These are phyloP conservation scores for Lippia alba DNA, from an alignment of 305 asterid genomes.

Conservation along the genomic window DNA sequence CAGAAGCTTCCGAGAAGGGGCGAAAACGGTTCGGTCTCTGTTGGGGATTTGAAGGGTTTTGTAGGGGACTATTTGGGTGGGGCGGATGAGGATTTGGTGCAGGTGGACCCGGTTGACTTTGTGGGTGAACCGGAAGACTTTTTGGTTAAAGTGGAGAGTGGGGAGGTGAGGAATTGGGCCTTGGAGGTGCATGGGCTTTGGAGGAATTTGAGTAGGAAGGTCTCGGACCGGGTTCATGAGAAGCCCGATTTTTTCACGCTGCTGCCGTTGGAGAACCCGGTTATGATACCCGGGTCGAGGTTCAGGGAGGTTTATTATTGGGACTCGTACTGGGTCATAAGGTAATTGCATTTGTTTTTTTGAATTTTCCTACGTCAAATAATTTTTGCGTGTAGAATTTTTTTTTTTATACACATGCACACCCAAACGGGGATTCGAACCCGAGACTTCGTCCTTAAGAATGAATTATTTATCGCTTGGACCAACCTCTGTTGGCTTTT, in stretches of 20 bases:
- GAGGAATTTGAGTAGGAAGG: conserved; percentile 82
- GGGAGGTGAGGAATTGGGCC: conserved; percentile 72
- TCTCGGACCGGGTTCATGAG: conserved; percentile 56
- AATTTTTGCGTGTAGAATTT: no score
- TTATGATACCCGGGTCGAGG: conserved; percentile 89
- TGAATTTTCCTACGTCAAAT: neutral
- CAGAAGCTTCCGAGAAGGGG: conserved; percentile 36
- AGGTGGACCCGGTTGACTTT: conserved; percentile 62
- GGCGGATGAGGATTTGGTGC: conserved; percentile 59
- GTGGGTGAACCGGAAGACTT: conserved; percentile 62
- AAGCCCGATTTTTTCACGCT: conserved; percentile 64
- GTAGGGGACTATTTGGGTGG: conserved; percentile 45
- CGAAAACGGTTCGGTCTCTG: conserved; percentile 51
- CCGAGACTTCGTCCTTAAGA: no score
- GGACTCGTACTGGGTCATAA: conserved; percentile 94
- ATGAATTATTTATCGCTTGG: no score
- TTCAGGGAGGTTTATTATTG: conserved; percentile 92
- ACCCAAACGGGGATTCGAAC: no score
- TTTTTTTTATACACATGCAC: no score
- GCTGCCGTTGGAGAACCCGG: conserved; percentile 73
- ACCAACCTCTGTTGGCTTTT: no score
- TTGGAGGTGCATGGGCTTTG: conserved; percentile 78
- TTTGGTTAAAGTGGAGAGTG: conserved; percentile 58
- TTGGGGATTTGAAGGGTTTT: conserved; percentile 44
- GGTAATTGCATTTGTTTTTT: conserved; percentile 44